Evolutionary conservation across 306 rosid genomes (phyloP), one percentile per base, ranked within the genome.

Genomic region (Elaeagnus macrophylla): DNA sequence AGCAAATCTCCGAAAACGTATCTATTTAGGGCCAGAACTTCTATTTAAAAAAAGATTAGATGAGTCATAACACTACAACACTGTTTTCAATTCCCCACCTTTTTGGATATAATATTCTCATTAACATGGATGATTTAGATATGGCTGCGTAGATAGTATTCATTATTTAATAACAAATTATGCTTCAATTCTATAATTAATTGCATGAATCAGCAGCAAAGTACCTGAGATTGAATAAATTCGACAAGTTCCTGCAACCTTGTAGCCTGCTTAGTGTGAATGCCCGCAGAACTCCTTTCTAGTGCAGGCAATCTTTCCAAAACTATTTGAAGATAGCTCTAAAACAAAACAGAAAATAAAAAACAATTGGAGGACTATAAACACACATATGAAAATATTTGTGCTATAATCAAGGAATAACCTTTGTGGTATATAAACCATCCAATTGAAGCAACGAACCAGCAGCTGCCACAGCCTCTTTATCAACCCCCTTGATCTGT

Each of bases 281-380:
- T 80, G 54, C 86, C 93, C 37, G 88, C 81, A 48, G 84, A 80
- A 63, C 75, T 74, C 69, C 83, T 79, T 67, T 80, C 86, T 9
- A 57, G 48, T 36, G 72, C 81, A 3, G 99, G 99, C 53, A 91
- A 68, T 67, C 85, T 80, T 77, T 87, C 99, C 85, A 79, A 76
- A 61, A 87, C 69, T 73, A 91, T 87, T 75, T 87, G 87, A 67
- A 91, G 99, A 72, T 91, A 91, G 74, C 99, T 91, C 99, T 91
- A 35, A 37, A 67, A 45, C 18, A 53, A 60, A 57, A n/a, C 74
- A 61, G 64, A 51, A 25, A 56, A 71, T 13, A 45, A 45, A 13
- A 12, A 7, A 45, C 8, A 41, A 12, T 13, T 12, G 49, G 9
- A 45, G 32, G 32, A 25, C 32, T 25, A 25, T 2, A 25, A 25